Evolutionary conservation across 2,329 filamentous ascomycete genomes (phyloP), one percentile per base, ranked within the genome.

Genomic region (Colletotrichum cereale): DNA sequence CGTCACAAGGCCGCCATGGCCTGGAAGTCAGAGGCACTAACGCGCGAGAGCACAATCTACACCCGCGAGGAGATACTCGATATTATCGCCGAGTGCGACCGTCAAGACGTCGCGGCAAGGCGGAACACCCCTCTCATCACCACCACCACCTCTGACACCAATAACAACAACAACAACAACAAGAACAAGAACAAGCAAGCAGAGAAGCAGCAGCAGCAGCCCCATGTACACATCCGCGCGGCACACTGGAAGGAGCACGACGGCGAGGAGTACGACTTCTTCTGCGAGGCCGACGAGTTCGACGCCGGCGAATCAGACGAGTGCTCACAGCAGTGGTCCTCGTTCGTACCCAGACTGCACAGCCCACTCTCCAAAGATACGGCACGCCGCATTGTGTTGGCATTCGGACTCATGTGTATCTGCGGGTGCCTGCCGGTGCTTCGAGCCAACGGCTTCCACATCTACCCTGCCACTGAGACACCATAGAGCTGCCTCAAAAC

Each of bases 1-100:
- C 79, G 84, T 36, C 78, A 80, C 67, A 85, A 84, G 73, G 84
- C 82, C 1, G 82, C 81, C 6, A 77, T 78, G 64, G 83, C 83
- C 7, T 84, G 82, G 82, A 79, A 76, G 24, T 80, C 79, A 40
- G 66, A 72, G 8, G 66, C 70, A n/a, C 55, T 71, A 48, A 72
- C 67, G 38, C 61, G 67, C 21, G 70, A 71, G 48, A 70, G 66
- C 50, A 56, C 66, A 24, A 70, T 70, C 10, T 72, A 72, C 44
- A 66, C 66, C 21, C 50, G 67, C 29, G 66, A 72, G 18, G 70
- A 72, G 48, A 72, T 72, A 24, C 66, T 72, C 50, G 62, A 56
- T 50, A 72, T 72, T 42, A 72, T 71, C 44, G 66, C 67, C 56
- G 67, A 73, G 29, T 71, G 66, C 48, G 70, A 72, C 26, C 60